Percentiles rank a stretch among this genome's conserved stretches.
These are phyloP conservation scores for Lasiosphaeria ovina DNA, from an alignment of 495 filamentous ascomycete species.

Conservation along the genomic window DNA sequence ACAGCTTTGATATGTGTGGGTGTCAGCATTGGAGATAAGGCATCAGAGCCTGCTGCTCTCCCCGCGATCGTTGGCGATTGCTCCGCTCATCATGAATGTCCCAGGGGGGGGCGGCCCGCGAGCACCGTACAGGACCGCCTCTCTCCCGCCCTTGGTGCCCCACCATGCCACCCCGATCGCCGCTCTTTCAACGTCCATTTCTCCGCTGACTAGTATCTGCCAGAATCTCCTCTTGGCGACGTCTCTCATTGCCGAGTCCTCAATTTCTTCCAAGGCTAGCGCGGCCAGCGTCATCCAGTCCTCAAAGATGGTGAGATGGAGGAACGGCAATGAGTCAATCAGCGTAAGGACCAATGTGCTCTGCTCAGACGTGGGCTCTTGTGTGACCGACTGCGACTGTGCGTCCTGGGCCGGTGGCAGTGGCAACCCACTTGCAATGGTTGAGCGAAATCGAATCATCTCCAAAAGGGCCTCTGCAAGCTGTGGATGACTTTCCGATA, in stretches of 20 bases:
- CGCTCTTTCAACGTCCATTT: constrained; percentile 88
- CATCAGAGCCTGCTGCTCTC: constrained; percentile 4
- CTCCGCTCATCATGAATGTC: constrained; percentile 46
- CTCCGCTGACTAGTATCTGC: constrained; percentile 77
- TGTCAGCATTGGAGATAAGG: not conserved
- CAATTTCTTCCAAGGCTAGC: constrained; percentile 61
- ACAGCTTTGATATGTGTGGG: too few species aligned
- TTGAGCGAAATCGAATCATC: constrained; percentile 67
- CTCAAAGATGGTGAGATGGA: constrained; percentile 67
- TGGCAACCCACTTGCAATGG: constrained; percentile 48
- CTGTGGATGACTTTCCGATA: constrained; percentile 68
- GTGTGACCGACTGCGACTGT: constrained; percentile 22
- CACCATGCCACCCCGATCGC: constrained; percentile 87
- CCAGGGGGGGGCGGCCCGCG: constrained; percentile 11
- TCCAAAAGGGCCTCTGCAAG: constrained; percentile 80
- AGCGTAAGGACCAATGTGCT: constrained; percentile 75
- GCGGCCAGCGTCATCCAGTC: constrained; percentile 64
- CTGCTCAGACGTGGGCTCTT: constrained; percentile 66
- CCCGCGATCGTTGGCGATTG: constrained; percentile 25
- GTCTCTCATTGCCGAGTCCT: constrained; percentile 59
- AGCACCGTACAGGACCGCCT: constrained; percentile 35
- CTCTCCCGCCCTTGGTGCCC: constrained; percentile 49
- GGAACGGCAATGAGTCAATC: constrained; percentile 75
- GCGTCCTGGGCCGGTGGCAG: constrained; percentile 31
- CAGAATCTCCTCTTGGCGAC: constrained; percentile 75